These are phyloP conservation scores for Globisporangium yorkense DNA, from an alignment of 352 stramenopile species.

Conservation along the genomic window DNA sequence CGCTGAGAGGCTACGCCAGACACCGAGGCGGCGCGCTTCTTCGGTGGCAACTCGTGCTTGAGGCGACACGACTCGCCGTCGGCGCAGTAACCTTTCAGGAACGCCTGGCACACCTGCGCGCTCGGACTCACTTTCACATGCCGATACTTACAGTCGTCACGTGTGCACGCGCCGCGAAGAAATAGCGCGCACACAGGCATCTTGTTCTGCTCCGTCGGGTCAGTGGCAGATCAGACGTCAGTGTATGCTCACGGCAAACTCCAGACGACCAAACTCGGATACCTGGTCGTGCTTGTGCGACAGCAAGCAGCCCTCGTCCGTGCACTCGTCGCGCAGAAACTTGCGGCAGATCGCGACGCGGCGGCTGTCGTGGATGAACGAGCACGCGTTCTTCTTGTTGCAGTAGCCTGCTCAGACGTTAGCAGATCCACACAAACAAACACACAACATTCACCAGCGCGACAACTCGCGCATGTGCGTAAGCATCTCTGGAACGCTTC, in stretches of 20 bases:
- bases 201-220: slow-evolving; percentile 48
- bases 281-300: slow-evolving; percentile 78
- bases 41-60: slow-evolving; percentile 55
- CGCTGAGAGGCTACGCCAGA: background rate
- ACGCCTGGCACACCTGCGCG: slow-evolving; percentile 56
- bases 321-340: slow-evolving; percentile 65
- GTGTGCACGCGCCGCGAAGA: slow-evolving; percentile 61
- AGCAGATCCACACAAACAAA: background rate
- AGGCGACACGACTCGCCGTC: slow-evolving; percentile 45
- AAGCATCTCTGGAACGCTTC: no score
- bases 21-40: slow-evolving; percentile 15
- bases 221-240: no score
- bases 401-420: slow-evolving; percentile 47
- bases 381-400: slow-evolving; percentile 76
- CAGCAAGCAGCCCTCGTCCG: slow-evolving; percentile 49
- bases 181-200: slow-evolving; percentile 80
- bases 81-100: slow-evolving; percentile 60
- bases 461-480: background rate
- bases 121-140: slow-evolving; percentile 76
- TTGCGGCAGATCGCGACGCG: slow-evolving; percentile 77
- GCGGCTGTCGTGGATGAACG: slow-evolving; percentile 81
- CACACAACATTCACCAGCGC: background rate
- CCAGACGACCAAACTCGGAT: background rate
- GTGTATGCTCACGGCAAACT: background rate
- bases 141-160: slow-evolving; percentile 70